Percentiles rank a stretch among this genome's conserved stretches.
These are phyloP conservation scores for Eutrema yunnanense DNA, from an alignment of 345 rosid species.

Conservation along the genomic window DNA sequence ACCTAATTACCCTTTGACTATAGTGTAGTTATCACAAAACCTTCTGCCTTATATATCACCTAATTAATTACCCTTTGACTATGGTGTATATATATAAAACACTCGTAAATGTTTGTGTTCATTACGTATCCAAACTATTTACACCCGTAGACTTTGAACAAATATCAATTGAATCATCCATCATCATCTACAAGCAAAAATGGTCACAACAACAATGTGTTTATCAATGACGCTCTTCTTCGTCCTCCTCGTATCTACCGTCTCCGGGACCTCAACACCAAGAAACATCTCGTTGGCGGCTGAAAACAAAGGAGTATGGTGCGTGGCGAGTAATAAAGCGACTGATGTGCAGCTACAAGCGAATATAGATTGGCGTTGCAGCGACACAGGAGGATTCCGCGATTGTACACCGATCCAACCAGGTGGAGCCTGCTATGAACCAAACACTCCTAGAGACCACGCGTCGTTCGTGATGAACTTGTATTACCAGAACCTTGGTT, in stretches of 20 bases:
- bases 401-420: slow-evolving; percentile 10
- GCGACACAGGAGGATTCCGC: neutral
- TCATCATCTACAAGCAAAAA: neutral
- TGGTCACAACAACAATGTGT: neutral
- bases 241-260: neutral
- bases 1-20: no score
- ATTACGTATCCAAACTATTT: no score
- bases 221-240: neutral
- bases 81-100: no score
- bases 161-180: neutral
- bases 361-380: slow-evolving; percentile 6
- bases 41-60: neutral
- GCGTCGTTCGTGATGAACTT: slow-evolving; percentile 16
- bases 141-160: neutral
- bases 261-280: neutral
- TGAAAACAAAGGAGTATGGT: neutral
- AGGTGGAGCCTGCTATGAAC: slow-evolving; percentile 14
- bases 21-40: neutral
- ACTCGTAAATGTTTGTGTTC: neutral
- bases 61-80: neutral
- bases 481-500: neutral
- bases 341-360: neutral
- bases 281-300: neutral
- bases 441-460: slow-evolving; percentile 1
- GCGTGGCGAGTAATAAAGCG: neutral